These are phyloP conservation scores for Magnusiomyces paraingens DNA, from an alignment of 1,139 yeast species.

Conservation along the genomic window DNA sequence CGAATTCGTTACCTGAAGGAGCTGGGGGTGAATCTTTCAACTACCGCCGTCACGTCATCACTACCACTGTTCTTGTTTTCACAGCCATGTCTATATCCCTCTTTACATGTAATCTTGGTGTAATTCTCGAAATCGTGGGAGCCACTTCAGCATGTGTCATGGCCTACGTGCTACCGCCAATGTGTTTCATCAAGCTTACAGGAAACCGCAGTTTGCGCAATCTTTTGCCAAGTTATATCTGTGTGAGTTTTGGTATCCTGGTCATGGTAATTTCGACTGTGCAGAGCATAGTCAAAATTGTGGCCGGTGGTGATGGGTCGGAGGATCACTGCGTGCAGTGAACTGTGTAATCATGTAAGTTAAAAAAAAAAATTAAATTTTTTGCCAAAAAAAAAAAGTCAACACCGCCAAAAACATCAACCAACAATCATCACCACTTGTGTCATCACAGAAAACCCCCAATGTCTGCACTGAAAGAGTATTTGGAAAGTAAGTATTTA, in stretches of 20 bases:
- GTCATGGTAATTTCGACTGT: slow-evolving; percentile 75
- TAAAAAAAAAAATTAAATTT: too few relatives aligned
- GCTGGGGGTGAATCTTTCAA: slow-evolving; percentile 18
- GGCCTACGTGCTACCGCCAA: slow-evolving; percentile 89
- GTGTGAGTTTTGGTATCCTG: slow-evolving; percentile 63
- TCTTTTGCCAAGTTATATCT: slow-evolving; percentile 50
- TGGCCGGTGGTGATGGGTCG: slow-evolving; percentile 35
- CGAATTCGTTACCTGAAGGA: slow-evolving; percentile 6
- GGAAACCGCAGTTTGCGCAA: slow-evolving; percentile 40
- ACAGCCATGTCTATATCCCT: slow-evolving; percentile 71
- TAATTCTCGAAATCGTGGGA: slow-evolving; percentile 82
- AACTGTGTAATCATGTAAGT: not conserved
- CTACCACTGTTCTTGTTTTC: slow-evolving; percentile 62
- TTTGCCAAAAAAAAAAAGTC: too few relatives aligned
- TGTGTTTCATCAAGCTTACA: slow-evolving; percentile 66
- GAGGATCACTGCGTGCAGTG: slow-evolving; percentile 12
- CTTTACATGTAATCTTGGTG: slow-evolving; percentile 81
- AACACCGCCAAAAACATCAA: too few relatives aligned
- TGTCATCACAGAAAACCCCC: too few relatives aligned
- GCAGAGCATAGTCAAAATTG: slow-evolving; percentile 58
- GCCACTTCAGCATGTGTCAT: slow-evolving; percentile 88
- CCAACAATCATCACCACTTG: too few relatives aligned
- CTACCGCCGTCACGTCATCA: slow-evolving; percentile 43
- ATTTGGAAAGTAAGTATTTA: too few relatives aligned
- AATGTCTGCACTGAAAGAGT: too few relatives aligned